Evolutionary conservation across 1,139 yeast species (phyloP), one percentile per base, ranked within the genome.

Genomic region (Hemisphaericaspora xylanilytica): DNA sequence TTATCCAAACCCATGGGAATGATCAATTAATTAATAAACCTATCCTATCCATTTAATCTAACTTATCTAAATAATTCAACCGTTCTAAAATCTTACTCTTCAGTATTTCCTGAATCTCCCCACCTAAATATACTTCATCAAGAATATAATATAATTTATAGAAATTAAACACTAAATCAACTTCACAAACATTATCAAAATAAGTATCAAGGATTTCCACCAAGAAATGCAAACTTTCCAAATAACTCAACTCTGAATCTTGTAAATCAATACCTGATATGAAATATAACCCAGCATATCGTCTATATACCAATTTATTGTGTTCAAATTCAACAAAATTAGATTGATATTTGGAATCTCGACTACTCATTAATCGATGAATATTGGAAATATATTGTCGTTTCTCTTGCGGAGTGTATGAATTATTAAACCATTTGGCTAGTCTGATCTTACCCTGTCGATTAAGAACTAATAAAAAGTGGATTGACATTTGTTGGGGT

Each of bases 401-500:
- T 28, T 71, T 67, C 34, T 81, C 85, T 58, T 67, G 52, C 2
- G 58, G 48, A 3, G 64, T 57, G 43, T 56, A 58, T 35, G 54
- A 49, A 39, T 60, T 60, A 51, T 74, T 56, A 56, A 63, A 92
- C 94, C 95, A 90, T 58, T 88, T 85, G 15, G 88, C 83, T 17
- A 92, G 67, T 43, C 98, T 75, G 28, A 92, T 79, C 52, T 87
- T 86, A n/a, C 98, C 97, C 62, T 89, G 97, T 45, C 96, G 75
- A 58, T 90, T 92, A 56, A 90, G 81, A 36, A 92, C 84, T 34
- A 90, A 62, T 35, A 90, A 70, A 61, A 80, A 90, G 51, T 87
- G 90, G 27, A 87, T 74, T 12, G 86, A 75, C 95, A 87, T 26
- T 10, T 20, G 17, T n/a, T n/a, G n/a, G n/a, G n/a, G n/a, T n/a